Base-by-base conservation (phyloP, 352 stramenopile species). In the Phytopythium boreale region DNA sequence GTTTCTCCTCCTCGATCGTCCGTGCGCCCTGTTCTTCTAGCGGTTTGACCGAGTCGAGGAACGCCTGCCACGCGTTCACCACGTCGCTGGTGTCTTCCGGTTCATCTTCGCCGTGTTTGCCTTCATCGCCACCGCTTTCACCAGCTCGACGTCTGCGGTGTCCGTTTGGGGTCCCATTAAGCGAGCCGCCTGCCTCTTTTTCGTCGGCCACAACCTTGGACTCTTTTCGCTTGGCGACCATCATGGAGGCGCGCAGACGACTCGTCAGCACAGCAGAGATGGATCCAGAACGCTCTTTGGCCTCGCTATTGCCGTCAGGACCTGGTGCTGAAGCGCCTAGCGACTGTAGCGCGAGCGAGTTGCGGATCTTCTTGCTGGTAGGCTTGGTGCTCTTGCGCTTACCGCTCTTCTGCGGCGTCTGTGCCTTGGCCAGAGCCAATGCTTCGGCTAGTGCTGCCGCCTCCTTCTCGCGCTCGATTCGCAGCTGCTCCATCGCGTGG, bases 21-120 rank as follows among this genome's bases (percentile, higher is more conserved):
- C 12, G 24, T 6, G 22, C 36, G 6, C 5, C 37, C 4, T 51
- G 14, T 27, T 58, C 53, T 37, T 69, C 50, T 17, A 70, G 68
- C 10, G 63, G 44, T 1, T 56, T 61, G 14, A 72, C 62, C 1
- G 77, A 76, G 56, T 89, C 80, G 41, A 91, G 66, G 50, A 91
- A 89, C 17, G 70, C 69, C 41, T 79, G 71, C 82, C 82, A 91
- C 22, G 80, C 82, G 2, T 59, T 56, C 49, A 89, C 79, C 2
- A 91, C 82, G 34, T 91, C 82, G 11, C 65, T 74, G 4, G 72
- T 89, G 62, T 89, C 79, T n/a, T 70, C 70, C 8, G 87, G 77
- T 19, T 84, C 80, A 22, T 89, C 74, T 39, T 84, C 75, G 37
- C 65, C 61, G 22, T 34, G 59, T 19, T 64, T 27, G 37, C 1